Evolutionary conservation across 2,329 filamentous ascomycete genomes (phyloP).

Genomic region (Lachnellula occidentalis): DNA sequence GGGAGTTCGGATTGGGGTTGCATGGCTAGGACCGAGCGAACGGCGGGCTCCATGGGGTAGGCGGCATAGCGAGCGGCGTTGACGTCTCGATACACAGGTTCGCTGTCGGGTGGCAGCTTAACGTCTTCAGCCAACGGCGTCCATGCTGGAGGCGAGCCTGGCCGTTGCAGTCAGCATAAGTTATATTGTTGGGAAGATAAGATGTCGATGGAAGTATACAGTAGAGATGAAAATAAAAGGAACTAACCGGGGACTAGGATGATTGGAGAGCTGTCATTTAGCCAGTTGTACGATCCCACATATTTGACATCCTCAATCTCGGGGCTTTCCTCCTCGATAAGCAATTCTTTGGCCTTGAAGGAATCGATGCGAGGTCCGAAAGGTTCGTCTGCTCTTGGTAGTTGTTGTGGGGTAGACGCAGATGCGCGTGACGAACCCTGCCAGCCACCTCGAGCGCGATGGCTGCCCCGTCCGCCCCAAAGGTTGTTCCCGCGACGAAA

Average conservation of each 20-base stretch:
- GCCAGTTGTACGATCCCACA: constrained; percentile 49
- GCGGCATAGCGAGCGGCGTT: constrained; percentile 38
- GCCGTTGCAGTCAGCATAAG: background rate
- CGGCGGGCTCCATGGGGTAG: constrained; percentile 38
- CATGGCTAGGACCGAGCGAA: constrained; percentile 35
- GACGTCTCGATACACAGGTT: constrained; percentile 35
- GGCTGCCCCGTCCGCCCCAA: too few species aligned
- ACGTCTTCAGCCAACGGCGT: constrained; percentile 34
- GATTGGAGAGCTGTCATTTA: constrained; percentile 31
- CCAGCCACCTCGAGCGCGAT: too few species aligned
- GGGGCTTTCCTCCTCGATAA: constrained; percentile 21
- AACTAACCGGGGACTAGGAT: constrained; percentile 42
- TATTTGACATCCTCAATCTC: constrained; percentile 37
- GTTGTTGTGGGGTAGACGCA: too few species aligned
- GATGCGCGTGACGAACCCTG: too few species aligned
- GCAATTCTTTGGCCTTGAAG: constrained; percentile 1
- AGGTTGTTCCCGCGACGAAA: too few species aligned
- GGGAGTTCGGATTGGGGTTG: constrained; percentile 32
- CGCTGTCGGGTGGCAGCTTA: constrained; percentile 39
- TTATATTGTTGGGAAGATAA: constrained; percentile 5
- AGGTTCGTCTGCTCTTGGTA: too few species aligned
- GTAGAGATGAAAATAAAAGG: too few species aligned
- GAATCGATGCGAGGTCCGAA: too few species aligned
- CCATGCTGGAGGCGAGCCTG: constrained; percentile 48
- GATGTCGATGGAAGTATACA: too few species aligned